phyloP scores from a whole-genome alignment of 2,329 filamentous ascomycete species.

The Phoma sp. region DNA sequence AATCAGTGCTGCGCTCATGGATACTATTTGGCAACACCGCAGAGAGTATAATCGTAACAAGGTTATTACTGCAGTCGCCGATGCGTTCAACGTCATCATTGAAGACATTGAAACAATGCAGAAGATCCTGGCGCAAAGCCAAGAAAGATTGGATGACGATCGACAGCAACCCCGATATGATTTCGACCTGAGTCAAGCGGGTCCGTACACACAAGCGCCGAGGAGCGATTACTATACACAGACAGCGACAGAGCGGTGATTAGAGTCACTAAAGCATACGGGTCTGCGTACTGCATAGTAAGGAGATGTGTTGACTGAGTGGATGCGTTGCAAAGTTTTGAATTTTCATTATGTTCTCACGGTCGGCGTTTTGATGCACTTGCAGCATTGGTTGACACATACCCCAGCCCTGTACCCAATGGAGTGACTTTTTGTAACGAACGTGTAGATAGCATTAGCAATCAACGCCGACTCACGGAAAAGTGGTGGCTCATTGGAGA shows the following conservation, averaged over 20 bases:
- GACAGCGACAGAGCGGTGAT: not conserved
- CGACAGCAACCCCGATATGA: conserved; percentile 11
- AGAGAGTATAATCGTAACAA: conserved; percentile 82
- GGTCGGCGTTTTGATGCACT: conserved; percentile 12
- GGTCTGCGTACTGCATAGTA: not conserved
- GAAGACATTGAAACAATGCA: conserved; percentile 68
- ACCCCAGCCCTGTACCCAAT: conserved; percentile 12
- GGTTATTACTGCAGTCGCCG: conserved; percentile 68
- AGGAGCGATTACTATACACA: conserved; percentile 11
- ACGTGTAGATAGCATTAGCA: conserved; percentile 1
- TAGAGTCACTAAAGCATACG: not conserved
- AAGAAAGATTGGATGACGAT: conserved; percentile 34
- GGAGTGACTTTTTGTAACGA: not conserved
- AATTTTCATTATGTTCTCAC: conserved; percentile 4
- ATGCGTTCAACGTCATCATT: conserved; percentile 78
- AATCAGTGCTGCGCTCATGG: conserved; percentile 89
- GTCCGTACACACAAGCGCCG: conserved; percentile 9
- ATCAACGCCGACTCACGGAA: not conserved
- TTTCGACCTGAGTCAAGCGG: conserved; percentile 11
- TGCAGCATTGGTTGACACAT: conserved; percentile 18
- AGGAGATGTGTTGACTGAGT: not conserved
- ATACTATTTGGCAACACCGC: conserved; percentile 80
- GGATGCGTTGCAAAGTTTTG: conserved; percentile 4
- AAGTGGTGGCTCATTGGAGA: not conserved
- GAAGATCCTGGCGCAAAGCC: conserved; percentile 49